A percentile compares a stretch with the other conserved stretches of the same genome.
phyloP scores from a whole-genome alignment of 805 yeast genomes.

The Candida loeiensis region DNA sequence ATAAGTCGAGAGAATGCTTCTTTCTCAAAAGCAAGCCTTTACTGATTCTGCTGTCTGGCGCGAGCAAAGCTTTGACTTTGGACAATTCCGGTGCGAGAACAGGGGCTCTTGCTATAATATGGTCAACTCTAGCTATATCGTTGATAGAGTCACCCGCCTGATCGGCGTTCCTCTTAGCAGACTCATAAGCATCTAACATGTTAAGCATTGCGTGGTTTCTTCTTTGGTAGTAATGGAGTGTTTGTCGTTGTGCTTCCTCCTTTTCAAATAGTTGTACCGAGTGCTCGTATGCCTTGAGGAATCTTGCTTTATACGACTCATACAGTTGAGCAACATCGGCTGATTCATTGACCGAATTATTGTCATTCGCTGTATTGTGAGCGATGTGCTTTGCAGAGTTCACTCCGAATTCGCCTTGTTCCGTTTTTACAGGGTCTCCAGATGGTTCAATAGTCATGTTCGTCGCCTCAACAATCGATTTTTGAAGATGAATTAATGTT shows the following conservation, averaged over 20 bases:
- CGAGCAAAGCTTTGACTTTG: conserved; percentile 5
- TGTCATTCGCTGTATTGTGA: no score
- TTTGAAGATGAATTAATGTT: no score
- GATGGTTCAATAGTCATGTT: neutral
- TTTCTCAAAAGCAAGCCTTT: conserved; percentile 14
- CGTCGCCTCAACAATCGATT: neutral
- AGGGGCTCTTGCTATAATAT: conserved; percentile 5
- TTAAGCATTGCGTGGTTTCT: conserved; percentile 37
- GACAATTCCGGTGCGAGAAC: conserved; percentile 7
- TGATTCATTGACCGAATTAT: no score
- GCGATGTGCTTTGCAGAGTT: no score
- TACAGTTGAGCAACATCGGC: conserved; percentile 16
- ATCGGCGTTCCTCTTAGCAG: conserved; percentile 1
- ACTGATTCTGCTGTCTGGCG: neutral
- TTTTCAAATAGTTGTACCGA: conserved; percentile 26
- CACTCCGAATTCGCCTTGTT: no score
- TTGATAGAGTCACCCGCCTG: neutral
- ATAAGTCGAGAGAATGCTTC: conserved; percentile 23
- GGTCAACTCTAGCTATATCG: conserved; percentile 6
- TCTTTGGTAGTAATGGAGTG: conserved; percentile 31
- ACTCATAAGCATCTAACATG: conserved; percentile 16
- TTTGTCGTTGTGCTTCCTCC: conserved; percentile 35
- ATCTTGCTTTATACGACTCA: conserved; percentile 20
- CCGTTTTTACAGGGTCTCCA: no score
- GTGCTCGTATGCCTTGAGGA: conserved; percentile 6